Conservation (phyloP, 2,329 filamentous ascomycete species). For the Aspergillus pseudonomiae region DNA sequence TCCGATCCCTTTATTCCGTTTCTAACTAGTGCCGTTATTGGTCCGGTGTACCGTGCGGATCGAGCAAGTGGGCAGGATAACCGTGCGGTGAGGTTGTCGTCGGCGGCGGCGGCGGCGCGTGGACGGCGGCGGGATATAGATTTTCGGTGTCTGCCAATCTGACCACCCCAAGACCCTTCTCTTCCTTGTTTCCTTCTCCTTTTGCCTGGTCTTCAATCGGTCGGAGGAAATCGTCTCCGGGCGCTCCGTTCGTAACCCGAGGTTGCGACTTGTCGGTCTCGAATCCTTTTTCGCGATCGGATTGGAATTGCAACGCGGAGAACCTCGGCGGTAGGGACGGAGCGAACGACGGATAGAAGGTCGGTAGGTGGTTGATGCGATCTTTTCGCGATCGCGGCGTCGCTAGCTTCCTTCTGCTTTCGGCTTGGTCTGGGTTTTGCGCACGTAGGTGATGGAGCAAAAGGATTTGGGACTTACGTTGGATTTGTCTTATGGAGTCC, state of each 20-base stretch:
- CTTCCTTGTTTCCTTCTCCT: background rate
- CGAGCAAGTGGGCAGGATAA: background rate
- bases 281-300: background rate
- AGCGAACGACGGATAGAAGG: background rate
- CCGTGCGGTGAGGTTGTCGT: background rate
- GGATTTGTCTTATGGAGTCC: background rate
- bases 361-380: background rate
- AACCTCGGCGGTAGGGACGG: background rate
- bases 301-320: background rate
- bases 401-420: background rate
- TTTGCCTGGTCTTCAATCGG: background rate
- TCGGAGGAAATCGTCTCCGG: background rate
- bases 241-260: background rate
- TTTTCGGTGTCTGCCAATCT: background rate
- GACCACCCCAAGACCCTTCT: background rate
- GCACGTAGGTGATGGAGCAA: background rate
- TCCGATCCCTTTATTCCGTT: background rate
- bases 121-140: slow-evolving; percentile 2
- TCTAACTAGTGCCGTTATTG: background rate
- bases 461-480: background rate
- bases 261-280: background rate
- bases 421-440: background rate
- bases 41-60: background rate
- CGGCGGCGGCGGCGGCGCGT: background rate
- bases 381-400: background rate